These are phyloP conservation scores for Zopfia rhizophila DNA, from an alignment of 2,329 filamentous ascomycete species.

Conservation along the genomic window DNA sequence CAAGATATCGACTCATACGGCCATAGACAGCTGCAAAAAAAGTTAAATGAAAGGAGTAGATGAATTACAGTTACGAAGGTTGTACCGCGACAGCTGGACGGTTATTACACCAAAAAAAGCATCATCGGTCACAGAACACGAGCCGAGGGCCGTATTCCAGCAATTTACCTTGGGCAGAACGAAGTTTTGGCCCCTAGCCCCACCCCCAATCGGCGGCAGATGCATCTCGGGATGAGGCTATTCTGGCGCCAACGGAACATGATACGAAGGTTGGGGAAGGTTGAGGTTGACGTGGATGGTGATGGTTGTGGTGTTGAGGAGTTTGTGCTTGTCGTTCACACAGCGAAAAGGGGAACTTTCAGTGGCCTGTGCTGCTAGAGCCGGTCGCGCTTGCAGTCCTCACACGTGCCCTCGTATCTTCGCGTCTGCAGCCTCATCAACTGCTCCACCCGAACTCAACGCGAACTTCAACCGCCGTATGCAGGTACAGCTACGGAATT, in stretches of 20 bases:
- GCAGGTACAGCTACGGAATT: neutral
- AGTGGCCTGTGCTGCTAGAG: too few relatives aligned
- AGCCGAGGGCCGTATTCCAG: constrained; percentile 8
- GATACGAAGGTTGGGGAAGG: too few relatives aligned
- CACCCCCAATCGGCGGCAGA: neutral
- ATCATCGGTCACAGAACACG: constrained; percentile 15
- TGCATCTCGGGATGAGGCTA: neutral
- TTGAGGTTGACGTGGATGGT: too few relatives aligned
- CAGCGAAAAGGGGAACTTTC: too few relatives aligned
- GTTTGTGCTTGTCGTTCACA: too few relatives aligned
- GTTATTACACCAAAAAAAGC: constrained; percentile 19
- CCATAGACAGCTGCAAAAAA: constrained; percentile 6
- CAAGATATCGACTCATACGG: too few relatives aligned
- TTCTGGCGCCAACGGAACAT: too few relatives aligned
- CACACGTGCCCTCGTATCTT: too few relatives aligned
- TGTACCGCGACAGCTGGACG: constrained; percentile 5
- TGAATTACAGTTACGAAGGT: neutral
- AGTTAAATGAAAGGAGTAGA: constrained; percentile 19
- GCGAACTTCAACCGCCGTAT: neutral
- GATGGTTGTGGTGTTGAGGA: too few relatives aligned
- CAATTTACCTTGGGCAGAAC: too few relatives aligned
- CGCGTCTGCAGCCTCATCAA: too few relatives aligned
- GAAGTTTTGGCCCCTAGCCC: constrained; percentile 13
- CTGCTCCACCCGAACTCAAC: neutral
- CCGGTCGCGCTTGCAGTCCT: too few relatives aligned